Evolutionary conservation across 495 filamentous ascomycete genomes (phyloP).

Genomic region (Talaromyces trachyspermus): DNA sequence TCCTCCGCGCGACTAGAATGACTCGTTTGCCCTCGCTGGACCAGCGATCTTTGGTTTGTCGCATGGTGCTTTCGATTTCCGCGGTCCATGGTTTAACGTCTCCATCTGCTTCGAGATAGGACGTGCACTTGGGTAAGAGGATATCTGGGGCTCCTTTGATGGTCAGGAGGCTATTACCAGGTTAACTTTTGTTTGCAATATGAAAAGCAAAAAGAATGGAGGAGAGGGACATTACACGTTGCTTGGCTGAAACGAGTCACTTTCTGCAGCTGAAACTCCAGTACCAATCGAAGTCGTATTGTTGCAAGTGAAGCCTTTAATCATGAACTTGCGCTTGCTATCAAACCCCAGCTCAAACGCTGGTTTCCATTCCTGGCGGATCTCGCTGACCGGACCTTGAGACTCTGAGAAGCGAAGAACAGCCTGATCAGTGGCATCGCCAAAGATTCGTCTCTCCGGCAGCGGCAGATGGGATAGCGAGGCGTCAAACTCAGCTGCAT

Average conservation of each 20-base stretch:
- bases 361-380: slow-evolving; percentile 41
- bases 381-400: slow-evolving; percentile 40
- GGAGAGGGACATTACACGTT: no score
- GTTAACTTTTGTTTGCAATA: no score
- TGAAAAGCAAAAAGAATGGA: no score
- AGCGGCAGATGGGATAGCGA: slow-evolving; percentile 45
- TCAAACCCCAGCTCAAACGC: slow-evolving; percentile 67
- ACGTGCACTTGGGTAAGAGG: slow-evolving; percentile 36
- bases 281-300: neutral
- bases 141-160: slow-evolving; percentile 49
- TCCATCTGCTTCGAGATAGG: no score
- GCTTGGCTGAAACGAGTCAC: neutral
- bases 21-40: slow-evolving; percentile 45
- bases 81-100: slow-evolving; percentile 18
- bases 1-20: slow-evolving; percentile 38
- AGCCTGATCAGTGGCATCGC: slow-evolving; percentile 68
- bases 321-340: slow-evolving; percentile 65
- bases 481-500: slow-evolving; percentile 63
- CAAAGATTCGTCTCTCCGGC: slow-evolving; percentile 52
- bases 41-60: slow-evolving; percentile 30
- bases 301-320: slow-evolving; percentile 1
- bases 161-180: slow-evolving; percentile 24
- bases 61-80: slow-evolving; percentile 26
- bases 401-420: slow-evolving; percentile 59
- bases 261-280: slow-evolving; percentile 4